These are phyloP conservation scores for Rhodotorula sp. DNA, from an alignment of 1,284 basidiomycete genomes.

Conservation along the genomic window DNA sequence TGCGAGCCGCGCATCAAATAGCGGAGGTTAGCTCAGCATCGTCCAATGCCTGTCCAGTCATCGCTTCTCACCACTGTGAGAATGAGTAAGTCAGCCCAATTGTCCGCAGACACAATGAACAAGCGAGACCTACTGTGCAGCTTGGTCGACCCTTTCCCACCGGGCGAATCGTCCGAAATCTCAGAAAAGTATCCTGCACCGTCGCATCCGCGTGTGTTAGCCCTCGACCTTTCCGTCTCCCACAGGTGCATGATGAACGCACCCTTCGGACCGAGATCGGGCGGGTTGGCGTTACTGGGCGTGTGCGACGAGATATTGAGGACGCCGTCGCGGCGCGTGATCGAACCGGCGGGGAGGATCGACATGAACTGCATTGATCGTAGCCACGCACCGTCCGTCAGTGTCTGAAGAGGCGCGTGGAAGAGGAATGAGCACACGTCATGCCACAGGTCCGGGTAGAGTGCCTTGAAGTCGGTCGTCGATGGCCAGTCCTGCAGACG, in stretches of 20 bases:
- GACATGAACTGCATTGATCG: constrained; percentile 61
- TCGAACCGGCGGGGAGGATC: constrained; percentile 82
- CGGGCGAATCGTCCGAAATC: constrained; percentile 55
- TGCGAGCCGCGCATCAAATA: background rate
- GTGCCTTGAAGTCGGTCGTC: constrained; percentile 74
- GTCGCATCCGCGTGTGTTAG: too few species aligned
- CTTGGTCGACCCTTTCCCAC: constrained; percentile 77
- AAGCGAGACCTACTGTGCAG: constrained; percentile 66
- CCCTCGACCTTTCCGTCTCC: background rate
- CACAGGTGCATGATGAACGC: background rate
- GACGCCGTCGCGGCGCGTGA: constrained; percentile 81
- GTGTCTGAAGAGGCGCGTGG: too few species aligned
- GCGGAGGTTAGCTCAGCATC: background rate
- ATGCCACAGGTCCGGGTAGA: constrained; percentile 81
- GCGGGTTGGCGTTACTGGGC: constrained; percentile 75
- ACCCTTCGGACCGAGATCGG: constrained; percentile 77
- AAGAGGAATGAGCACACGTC: constrained; percentile 54
- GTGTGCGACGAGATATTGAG: constrained; percentile 82
- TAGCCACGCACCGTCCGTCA: background rate
- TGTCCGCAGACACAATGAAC: background rate
- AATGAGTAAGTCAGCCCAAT: background rate
- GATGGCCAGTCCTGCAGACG: constrained; percentile 80
- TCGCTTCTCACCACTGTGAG: constrained; percentile 7
- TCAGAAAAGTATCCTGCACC: constrained; percentile 52
- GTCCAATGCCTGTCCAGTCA: background rate